Percentiles rank a stretch among this genome's conserved stretches.
These are phyloP conservation scores for Calophaca sinica DNA, from an alignment of 306 rosid genomes.

Conservation along the genomic window DNA sequence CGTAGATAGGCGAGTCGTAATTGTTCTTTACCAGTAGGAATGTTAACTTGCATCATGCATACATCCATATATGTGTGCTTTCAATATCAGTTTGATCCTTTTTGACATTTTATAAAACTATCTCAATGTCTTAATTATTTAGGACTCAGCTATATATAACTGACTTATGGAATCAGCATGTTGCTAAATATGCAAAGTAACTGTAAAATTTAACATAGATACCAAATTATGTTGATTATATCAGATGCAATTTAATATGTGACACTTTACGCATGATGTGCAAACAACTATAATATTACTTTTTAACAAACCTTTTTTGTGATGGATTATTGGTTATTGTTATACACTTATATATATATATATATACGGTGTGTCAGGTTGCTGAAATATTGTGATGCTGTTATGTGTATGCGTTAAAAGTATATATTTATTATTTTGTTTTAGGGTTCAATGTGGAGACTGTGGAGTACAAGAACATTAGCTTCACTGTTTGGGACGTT, in stretches of 20 bases:
- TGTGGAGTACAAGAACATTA: slow-evolving; percentile 97
- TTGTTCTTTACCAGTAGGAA: background rate
- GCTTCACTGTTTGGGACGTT: slow-evolving; percentile 99
- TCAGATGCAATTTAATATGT: background rate
- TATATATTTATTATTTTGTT: slow-evolving; percentile 26
- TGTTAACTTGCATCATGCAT: background rate
- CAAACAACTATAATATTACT: background rate
- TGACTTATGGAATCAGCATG: background rate
- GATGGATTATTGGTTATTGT: no score
- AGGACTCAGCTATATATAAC: background rate
- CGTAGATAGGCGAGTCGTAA: background rate
- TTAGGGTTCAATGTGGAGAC: slow-evolving; percentile 99
- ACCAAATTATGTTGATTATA: slow-evolving; percentile 7
- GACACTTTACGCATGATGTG: slow-evolving; percentile 4
- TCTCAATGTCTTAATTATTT: slow-evolving; percentile 1
- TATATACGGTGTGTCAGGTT: background rate
- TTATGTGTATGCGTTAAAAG: background rate
- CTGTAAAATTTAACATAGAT: slow-evolving; percentile 21
- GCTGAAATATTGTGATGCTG: slow-evolving; percentile 14
- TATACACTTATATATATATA: no score
- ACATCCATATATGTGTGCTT: background rate
- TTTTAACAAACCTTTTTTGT: no score
- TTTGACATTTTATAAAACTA: background rate
- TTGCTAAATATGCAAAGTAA: slow-evolving; percentile 21
- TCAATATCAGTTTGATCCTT: background rate